Percentiles rank a stretch among this genome's conserved stretches.
These are phyloP conservation scores for Setomelanomma holmii DNA, from an alignment of 2,329 filamentous ascomycete species.

Conservation along the genomic window DNA sequence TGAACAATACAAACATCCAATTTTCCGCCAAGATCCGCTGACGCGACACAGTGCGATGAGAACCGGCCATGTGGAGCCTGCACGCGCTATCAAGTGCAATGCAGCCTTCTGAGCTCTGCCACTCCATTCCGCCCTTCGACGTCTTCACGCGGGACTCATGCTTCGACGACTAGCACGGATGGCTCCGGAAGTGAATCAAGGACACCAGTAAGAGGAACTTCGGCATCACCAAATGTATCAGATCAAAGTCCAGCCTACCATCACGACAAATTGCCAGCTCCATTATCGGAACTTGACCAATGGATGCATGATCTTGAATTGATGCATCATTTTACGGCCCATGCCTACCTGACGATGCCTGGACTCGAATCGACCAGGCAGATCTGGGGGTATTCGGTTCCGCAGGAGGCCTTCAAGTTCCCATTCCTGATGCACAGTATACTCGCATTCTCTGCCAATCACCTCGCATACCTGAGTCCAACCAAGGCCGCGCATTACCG, in stretches of 20 bases:
- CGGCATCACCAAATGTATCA: slow-evolving; percentile 3
- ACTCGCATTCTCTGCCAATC: slow-evolving; percentile 47
- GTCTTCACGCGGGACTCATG: slow-evolving; percentile 2
- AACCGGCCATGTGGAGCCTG: slow-evolving; percentile 37
- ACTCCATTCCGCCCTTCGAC: slow-evolving; percentile 1
- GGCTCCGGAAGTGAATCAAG: not conserved
- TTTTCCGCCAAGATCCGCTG: not conserved
- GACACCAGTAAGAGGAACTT: slow-evolving; percentile 7
- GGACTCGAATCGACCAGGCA: slow-evolving; percentile 30
- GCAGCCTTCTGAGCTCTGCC: slow-evolving; percentile 29
- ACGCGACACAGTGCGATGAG: slow-evolving; percentile 37
- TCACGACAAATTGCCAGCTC: not conserved
- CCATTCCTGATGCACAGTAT: slow-evolving; percentile 50
- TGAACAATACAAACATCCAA: slow-evolving; percentile 2
- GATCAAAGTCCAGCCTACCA: not conserved
- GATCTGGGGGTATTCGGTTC: slow-evolving; percentile 44
- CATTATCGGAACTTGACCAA: slow-evolving; percentile 3
- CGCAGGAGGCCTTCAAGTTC: slow-evolving; percentile 43
- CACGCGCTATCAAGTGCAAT: slow-evolving; percentile 34
- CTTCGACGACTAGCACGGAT: not conserved
- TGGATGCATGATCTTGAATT: slow-evolving; percentile 40
- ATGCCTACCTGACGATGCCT: slow-evolving; percentile 30
- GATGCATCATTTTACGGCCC: slow-evolving; percentile 39
- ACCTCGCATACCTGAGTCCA: slow-evolving; percentile 41
- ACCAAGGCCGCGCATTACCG: slow-evolving; percentile 24